Evolutionary conservation across 2,329 filamentous ascomycete genomes (phyloP).

Genomic region (Monilinia polystroma): DNA sequence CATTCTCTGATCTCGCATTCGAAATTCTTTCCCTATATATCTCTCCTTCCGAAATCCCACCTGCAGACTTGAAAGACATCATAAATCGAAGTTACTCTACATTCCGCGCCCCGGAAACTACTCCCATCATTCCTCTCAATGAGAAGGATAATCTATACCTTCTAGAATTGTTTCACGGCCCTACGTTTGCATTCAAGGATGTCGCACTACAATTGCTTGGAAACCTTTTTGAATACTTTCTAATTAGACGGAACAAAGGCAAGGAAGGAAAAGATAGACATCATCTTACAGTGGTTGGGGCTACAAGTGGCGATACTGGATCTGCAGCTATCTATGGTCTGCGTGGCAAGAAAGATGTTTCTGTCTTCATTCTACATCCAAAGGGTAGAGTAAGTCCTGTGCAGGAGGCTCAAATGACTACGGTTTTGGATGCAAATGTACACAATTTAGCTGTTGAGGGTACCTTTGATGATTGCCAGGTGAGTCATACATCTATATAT

Average conservation of each 20-base stretch:
- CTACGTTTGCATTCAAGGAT: conserved; percentile 95
- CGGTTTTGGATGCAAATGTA: conserved; percentile 84
- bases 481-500: conserved; percentile 39
- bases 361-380: conserved; percentile 91
- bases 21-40: conserved; percentile 88
- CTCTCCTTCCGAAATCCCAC: conserved; percentile 76
- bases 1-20: conserved; percentile 79
- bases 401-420: conserved; percentile 97
- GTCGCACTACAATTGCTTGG: conserved; percentile 90
- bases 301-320: conserved; percentile 85
- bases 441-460: conserved; percentile 88
- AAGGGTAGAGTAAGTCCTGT: conserved; percentile 88
- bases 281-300: conserved; percentile 82
- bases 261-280: conserved; percentile 63
- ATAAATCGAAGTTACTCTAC: conserved; percentile 84
- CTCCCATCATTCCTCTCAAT: conserved; percentile 76
- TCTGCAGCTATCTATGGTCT: conserved; percentile 96
- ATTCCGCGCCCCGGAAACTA: conserved; percentile 77
- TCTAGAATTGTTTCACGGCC: conserved; percentile 94
- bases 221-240: conserved; percentile 92
- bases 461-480: conserved; percentile 95
- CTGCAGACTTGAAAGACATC: conserved; percentile 76
- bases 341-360: conserved; percentile 93
- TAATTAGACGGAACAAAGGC: conserved; percentile 68
- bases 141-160: conserved; percentile 71